Percentiles rank a stretch among this genome's conserved stretches.
phyloP scores from a whole-genome alignment of 2,329 filamentous ascomycete genomes.

The Phialemoniopsis sp. region DNA sequence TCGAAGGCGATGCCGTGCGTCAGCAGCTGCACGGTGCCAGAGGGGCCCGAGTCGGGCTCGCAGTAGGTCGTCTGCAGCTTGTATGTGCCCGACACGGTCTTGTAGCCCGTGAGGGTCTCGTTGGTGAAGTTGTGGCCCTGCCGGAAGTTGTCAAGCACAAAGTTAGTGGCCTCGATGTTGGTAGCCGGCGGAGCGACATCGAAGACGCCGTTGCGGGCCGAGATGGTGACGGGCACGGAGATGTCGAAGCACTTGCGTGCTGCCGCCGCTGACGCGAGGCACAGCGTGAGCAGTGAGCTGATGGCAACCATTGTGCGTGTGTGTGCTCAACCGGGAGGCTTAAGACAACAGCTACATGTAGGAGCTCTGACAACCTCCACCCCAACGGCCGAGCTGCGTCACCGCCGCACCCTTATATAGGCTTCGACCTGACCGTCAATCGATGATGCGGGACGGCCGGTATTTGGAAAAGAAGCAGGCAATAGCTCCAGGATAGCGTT shows the following conservation, averaged over 20 bases:
- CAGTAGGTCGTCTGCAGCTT: conserved; percentile 59
- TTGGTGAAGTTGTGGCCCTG: conserved; percentile 46
- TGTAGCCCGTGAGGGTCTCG: conserved; percentile 39
- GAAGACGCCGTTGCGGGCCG: conserved; percentile 50
- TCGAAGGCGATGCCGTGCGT: conserved; percentile 53
- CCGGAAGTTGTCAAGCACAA: conserved; percentile 44
- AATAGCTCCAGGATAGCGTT: no score
- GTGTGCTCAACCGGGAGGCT: no score
- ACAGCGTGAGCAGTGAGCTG: conserved; percentile 3
- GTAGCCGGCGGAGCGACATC: conserved; percentile 37
- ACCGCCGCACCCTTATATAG: no score
- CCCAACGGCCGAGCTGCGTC: no score
- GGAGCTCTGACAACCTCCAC: no score
- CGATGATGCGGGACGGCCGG: no score
- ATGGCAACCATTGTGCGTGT: no score
- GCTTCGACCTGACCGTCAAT: no score
- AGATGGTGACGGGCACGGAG: conserved; percentile 51
- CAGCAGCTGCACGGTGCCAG: conserved; percentile 38
- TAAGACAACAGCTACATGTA: no score
- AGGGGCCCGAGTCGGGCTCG: conserved; percentile 41
- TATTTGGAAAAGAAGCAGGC: no score
- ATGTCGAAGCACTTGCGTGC: conserved; percentile 41
- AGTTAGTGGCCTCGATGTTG: conserved; percentile 55
- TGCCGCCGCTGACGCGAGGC: conserved; percentile 18
- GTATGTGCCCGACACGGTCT: conserved; percentile 48